phyloP scores from a whole-genome alignment of 805 yeast species.

The Wickerhamiella australiensis region DNA sequence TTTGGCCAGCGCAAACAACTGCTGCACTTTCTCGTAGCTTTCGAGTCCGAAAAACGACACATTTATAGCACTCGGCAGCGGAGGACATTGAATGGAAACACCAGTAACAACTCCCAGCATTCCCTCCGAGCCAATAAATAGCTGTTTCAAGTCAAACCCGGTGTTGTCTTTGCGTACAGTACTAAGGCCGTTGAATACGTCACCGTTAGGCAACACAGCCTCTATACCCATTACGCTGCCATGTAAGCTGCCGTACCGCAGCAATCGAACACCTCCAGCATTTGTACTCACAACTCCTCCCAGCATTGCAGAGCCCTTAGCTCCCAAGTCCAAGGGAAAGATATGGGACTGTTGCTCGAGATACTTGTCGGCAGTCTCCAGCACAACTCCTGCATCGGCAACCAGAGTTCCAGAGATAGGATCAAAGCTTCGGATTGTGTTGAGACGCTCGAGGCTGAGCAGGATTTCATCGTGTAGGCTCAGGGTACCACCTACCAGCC shows the following conservation, averaged over 20 bases:
- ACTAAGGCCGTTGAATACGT: slow-evolving; percentile 64
- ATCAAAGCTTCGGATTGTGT: slow-evolving; percentile 74
- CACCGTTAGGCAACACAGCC: slow-evolving; percentile 86
- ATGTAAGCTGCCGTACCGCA: slow-evolving; percentile 84
- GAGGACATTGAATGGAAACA: slow-evolving; percentile 77
- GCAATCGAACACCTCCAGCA: slow-evolving; percentile 85
- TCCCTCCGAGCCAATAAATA: slow-evolving; percentile 91
- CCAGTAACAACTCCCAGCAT: slow-evolving; percentile 86
- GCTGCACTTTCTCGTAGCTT: slow-evolving; percentile 71
- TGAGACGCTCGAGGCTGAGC: slow-evolving; percentile 54
- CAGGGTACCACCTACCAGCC: slow-evolving; percentile 86
- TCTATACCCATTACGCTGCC: slow-evolving; percentile 86
- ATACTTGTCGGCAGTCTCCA: slow-evolving; percentile 72
- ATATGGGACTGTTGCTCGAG: slow-evolving; percentile 74
- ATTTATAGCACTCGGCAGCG: slow-evolving; percentile 73
- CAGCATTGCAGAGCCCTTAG: slow-evolving; percentile 91
- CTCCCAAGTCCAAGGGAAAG: slow-evolving; percentile 89
- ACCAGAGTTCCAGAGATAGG: slow-evolving; percentile 71
- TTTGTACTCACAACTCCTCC: slow-evolving; percentile 94
- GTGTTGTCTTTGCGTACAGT: slow-evolving; percentile 89
- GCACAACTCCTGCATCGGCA: slow-evolving; percentile 80
- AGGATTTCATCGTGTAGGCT: slow-evolving; percentile 89
- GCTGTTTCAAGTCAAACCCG: slow-evolving; percentile 84
- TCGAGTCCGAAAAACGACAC: slow-evolving; percentile 80
- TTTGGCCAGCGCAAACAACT: slow-evolving; percentile 68